Base-by-base conservation (phyloP, 768 basidiomycete genomes). In the Suillus ampliporus region DNA sequence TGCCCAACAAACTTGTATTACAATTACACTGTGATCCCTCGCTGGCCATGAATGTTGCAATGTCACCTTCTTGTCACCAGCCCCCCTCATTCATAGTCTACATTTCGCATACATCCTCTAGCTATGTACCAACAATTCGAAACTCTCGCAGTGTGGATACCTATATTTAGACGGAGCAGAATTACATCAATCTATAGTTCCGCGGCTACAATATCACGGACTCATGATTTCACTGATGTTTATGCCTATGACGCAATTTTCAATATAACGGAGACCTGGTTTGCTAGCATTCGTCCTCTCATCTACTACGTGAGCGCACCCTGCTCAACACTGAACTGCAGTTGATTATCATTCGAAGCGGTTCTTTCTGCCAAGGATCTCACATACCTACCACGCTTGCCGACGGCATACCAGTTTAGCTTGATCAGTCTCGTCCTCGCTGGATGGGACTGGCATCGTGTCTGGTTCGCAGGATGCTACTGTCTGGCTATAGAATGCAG, bases 281-380 rank as follows among this genome's bases (percentile, higher is more conserved):
- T n/a, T n/a, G n/a, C n/a, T n/a, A 51, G 83, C 86, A 1, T 74
- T 80, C 1, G 70, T 89, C 14, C 68, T 89, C 17, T 77, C 57
- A 67, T 89, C 50, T 92, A 91, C 76, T 85, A 90, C 66, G 91
- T 92, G 68, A 64, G 88, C 48, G 41, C 26, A 11, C 35, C n/a
- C 43, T 23, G 7, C 15, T 38, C 50, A 21, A 40, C 14, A 28
- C 26, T 19, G 31, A 10, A 23, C 23, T 37, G 66, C 70, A 60
- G 69, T 43, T 59, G 14, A 58, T 57, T n/a, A 35, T 21, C 2
- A 19, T 23, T 53, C 3, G 26, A 63, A 93, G 91, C 84, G 86
- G 40, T 86, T 87, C 68, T 77, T 94, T 23, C 82, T 91, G 31
- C 91, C 91, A 5, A 85, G 85, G 37, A 82, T 94, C 14, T 72